Conservation (phyloP, 2,329 filamentous ascomycete species). For the Catunica adiposa region DNA sequence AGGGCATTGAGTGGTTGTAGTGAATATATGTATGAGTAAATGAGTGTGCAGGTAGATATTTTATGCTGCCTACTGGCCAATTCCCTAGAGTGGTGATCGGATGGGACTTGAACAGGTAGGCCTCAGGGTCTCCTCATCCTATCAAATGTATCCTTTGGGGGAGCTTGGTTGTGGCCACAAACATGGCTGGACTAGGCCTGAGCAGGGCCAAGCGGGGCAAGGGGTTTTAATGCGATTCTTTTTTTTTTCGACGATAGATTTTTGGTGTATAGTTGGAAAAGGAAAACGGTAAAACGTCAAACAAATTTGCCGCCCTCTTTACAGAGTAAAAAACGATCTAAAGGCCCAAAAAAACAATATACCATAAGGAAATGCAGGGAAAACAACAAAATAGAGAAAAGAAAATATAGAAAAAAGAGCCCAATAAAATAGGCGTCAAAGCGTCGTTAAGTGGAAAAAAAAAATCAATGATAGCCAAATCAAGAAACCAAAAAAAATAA, state of each 20-base stretch:
- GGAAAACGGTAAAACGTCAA: constrained; percentile 4
- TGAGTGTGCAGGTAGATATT: no score
- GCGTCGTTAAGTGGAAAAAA: constrained; percentile 1
- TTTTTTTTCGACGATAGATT: neutral
- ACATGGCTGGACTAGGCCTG: neutral
- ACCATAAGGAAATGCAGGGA: constrained; percentile 16
- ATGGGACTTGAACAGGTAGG: no score
- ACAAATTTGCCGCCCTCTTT: constrained; percentile 12
- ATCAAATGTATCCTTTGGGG: no score
- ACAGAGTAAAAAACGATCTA: constrained; percentile 12
- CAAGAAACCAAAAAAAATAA: neutral
- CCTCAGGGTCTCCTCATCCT: no score
- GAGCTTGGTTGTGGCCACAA: neutral
- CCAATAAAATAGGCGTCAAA: neutral
- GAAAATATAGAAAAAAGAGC: neutral
- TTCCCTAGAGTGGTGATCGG: no score
- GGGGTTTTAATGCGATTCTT: neutral
- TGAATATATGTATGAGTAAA: no score
- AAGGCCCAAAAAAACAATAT: constrained; percentile 1
- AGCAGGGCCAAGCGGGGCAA: no score
- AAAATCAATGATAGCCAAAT: constrained; percentile 4
- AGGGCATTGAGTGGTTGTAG: no score
- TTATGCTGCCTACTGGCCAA: no score
- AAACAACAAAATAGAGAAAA: neutral
- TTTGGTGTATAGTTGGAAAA: neutral